phyloP scores from a whole-genome alignment of 2,329 filamentous ascomycete genomes.

The Xylaria sp. region DNA sequence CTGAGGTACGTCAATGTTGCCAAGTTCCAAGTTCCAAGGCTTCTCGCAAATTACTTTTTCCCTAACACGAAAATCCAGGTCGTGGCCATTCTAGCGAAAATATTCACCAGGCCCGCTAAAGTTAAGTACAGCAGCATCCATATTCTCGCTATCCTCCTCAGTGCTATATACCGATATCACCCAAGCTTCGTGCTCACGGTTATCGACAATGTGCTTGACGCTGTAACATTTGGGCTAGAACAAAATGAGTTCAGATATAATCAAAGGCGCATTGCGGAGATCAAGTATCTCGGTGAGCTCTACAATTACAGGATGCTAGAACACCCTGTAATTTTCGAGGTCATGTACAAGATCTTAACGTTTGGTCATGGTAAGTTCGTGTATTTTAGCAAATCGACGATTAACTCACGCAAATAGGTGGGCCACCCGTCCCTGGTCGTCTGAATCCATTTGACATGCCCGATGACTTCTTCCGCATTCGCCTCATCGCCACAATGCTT shows the following conservation, averaged over 20 bases:
- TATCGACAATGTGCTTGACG: constrained; percentile 91
- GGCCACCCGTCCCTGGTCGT: constrained; percentile 81
- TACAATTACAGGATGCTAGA: constrained; percentile 99
- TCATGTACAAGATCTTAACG: constrained; percentile 91
- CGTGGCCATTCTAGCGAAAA: constrained; percentile 81
- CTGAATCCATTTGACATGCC: constrained; percentile 84
- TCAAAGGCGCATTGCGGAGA: constrained; percentile 91
- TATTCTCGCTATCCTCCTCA: constrained; percentile 87
- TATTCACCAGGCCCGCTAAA: constrained; percentile 96
- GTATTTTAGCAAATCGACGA: not conserved
- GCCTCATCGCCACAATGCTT: constrained; percentile 85
- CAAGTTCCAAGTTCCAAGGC: not conserved
- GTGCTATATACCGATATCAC: constrained; percentile 90
- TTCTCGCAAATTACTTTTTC: not conserved
- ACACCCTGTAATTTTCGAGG: constrained; percentile 94
- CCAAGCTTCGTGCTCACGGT: constrained; percentile 90
- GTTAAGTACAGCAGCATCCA: constrained; percentile 98
- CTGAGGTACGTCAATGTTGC: constrained; percentile 66
- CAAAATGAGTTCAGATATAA: constrained; percentile 98
- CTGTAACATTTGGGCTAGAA: constrained; percentile 87
- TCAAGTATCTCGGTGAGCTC: constrained; percentile 94
- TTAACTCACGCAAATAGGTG: constrained; percentile 59
- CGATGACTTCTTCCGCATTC: constrained; percentile 96
- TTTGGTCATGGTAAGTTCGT: constrained; percentile 78
- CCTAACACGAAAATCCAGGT: constrained; percentile 57